Evolutionary conservation across 805 yeast species (phyloP).

Genomic region (Yamadazyma phyllophila): DNA sequence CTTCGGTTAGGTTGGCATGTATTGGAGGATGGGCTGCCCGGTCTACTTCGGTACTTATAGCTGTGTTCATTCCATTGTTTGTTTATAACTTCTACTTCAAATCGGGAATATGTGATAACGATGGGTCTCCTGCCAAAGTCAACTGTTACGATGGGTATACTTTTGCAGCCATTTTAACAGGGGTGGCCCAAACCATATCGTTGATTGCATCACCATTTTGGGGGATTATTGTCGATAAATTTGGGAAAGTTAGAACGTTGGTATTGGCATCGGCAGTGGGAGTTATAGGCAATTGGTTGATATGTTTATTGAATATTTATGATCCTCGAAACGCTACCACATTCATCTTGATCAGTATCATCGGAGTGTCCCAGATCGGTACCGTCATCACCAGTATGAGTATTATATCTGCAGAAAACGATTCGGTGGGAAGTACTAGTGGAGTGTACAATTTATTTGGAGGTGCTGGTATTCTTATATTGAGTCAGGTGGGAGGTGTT

Average conservation of each 20-base stretch:
- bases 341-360: slow-evolving; percentile 38
- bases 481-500: slow-evolving; percentile 61
- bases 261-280: slow-evolving; percentile 44
- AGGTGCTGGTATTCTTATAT: slow-evolving; percentile 61
- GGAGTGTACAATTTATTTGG: slow-evolving; percentile 71
- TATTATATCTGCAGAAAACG: slow-evolving; percentile 29
- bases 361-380: slow-evolving; percentile 64
- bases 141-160: slow-evolving; percentile 62
- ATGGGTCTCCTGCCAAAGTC: slow-evolving; percentile 18
- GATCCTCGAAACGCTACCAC: slow-evolving; percentile 37
- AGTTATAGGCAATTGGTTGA: slow-evolving; percentile 37
- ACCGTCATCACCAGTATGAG: slow-evolving; percentile 64
- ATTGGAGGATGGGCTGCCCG: slow-evolving; percentile 63
- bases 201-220: slow-evolving; percentile 61
- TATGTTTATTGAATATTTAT: slow-evolving; percentile 21
- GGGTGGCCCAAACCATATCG: slow-evolving; percentile 59
- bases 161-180: slow-evolving; percentile 65
- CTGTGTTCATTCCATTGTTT: slow-evolving; percentile 62
- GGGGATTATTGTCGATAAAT: slow-evolving; percentile 55
- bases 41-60: slow-evolving; percentile 54
- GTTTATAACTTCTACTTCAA: slow-evolving; percentile 55
- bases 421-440: slow-evolving; percentile 59
- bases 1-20: slow-evolving; percentile 53
- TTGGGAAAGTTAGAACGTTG: slow-evolving; percentile 29
- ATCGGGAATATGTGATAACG: slow-evolving; percentile 48